A percentile compares a stretch with the other conserved stretches of the same genome.
Evolutionary conservation across 2,329 filamentous ascomycete genomes (phyloP).

Genomic region (Colletotrichum tamarilloi): DNA sequence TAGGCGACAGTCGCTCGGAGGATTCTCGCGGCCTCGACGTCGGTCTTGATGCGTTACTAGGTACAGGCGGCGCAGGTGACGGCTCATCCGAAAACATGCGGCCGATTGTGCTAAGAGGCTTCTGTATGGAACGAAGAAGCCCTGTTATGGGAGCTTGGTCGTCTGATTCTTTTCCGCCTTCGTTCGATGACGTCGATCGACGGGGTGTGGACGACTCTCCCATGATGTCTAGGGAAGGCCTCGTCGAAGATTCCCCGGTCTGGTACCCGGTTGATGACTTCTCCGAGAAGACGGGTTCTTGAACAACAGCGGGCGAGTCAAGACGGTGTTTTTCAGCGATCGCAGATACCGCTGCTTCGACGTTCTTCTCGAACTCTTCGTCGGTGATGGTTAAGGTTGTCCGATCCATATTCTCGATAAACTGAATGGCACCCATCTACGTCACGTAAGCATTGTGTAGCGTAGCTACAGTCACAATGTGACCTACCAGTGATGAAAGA

Average conservation of each 20-base stretch:
- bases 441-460: not conserved
- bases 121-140: constrained; percentile 89
- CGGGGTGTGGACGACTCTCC: constrained; percentile 55
- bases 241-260: constrained; percentile 60
- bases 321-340: constrained; percentile 89
- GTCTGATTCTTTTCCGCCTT: constrained; percentile 62
- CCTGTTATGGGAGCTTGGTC: constrained; percentile 87
- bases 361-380: constrained; percentile 94
- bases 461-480: not conserved
- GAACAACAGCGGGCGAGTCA: constrained; percentile 56
- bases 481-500: constrained; percentile 84
- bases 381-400: constrained; percentile 94
- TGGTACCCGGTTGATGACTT: constrained; percentile 47
- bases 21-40: constrained; percentile 52
- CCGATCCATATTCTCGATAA: constrained; percentile 95
- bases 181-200: constrained; percentile 65
- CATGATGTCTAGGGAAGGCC: constrained; percentile 36
- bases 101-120: constrained; percentile 89
- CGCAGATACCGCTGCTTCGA: constrained; percentile 94
- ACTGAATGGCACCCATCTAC: constrained; percentile 90
- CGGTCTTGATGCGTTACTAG: constrained; percentile 49
- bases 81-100: constrained; percentile 87
- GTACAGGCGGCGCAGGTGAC: constrained; percentile 44
- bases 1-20: constrained; percentile 45
- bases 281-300: constrained; percentile 56